Evolutionary conservation across 1,284 basidiomycete genomes (phyloP), one percentile per base, ranked within the genome.

Genomic region (Ustilago hordei): DNA sequence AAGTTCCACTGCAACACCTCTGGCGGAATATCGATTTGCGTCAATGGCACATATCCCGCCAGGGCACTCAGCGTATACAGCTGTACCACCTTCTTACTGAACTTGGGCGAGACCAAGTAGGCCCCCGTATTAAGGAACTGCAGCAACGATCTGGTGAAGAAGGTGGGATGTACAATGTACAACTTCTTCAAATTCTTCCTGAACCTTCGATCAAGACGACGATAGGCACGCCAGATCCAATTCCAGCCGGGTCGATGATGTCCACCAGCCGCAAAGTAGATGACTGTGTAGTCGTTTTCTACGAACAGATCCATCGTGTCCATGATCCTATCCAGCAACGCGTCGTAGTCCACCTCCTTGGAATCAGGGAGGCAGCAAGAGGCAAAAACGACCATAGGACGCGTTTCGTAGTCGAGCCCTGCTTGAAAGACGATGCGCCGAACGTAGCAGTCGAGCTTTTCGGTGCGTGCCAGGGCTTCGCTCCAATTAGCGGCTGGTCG

Each of bases 221-320:
- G 57, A 54, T 94, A 94, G 1, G 93, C 92, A 81, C 93, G 93
- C 93, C 93, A 94, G 36, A 94, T 90, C 93, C 93, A 95, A 75
- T 91, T 93, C 93, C 93, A 94, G 41, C 90, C 89, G 8, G 93
- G 93, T 2, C 91, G 90, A 86, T 93, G 88, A 72, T 88, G 89
- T 2, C 90, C 90, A n/a, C 92, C 93, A 2, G 92, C 91, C 34
- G 93, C 92, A 76, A 95, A 92, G 87, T 94, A 94, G 13, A 94
- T 90, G 45, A 94, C 90, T 1, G 92, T 92, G 81, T 95, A 95
- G 86, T 94, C 93, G 56, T 92, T 92, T 84, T 95, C 93, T 60
- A 79, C 81, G 47, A 83, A 79, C 34, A 81, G 68, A 41, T 81
- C 80, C 60, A 80, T 65, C n/a, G 66, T 77, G 47, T 64, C 64